Base-by-base conservation (phyloP, 495 filamentous ascomycete genomes). In the Entonaema liquescens region DNA sequence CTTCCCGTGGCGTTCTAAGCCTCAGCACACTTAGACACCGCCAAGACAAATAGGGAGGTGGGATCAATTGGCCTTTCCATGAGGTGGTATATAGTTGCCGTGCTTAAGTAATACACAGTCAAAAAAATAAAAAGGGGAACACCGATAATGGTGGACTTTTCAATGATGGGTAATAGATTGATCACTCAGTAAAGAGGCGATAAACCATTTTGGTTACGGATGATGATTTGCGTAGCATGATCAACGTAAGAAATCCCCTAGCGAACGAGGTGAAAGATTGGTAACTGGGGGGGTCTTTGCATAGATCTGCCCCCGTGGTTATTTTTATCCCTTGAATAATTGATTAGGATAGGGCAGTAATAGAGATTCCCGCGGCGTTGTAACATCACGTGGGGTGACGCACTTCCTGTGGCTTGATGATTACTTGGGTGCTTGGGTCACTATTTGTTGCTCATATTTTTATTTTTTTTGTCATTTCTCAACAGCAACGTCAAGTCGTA, bases 221-320 rank as follows among this genome's bases (percentile, higher is more conserved):
- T 62, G 57, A 40, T 52, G 26, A 35, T 53, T 65, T 65, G 55
- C 44, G 70, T 68, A 65, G 70, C 52, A 73, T 73, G 70, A 73
- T 73, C 70, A 68, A 50, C 65, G 35, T 29, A 36, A 36, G 21
- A 68, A 72, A 68, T 72, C 65, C 59, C 70, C 65, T 64, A 72
- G 59, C 70, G 47, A 67, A 59, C 25, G 31, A 60, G 54, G 61
- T 65, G 23, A 50, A 65, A 66, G 70, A 69, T 68, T 69, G 70
- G 67, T 58, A 59, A 42, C 65, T 66, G 61, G 65, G 62, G 61
- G 62, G 65, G 19, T 38, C 52, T 65, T 65, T 26, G 59, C 59
- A 64, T 57, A 73, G 70, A 73, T 73, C 62, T 66, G 55, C 65
- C 70, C 57, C 65, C 61, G 65, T 68, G 60, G 68, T 73, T 73